Evolutionary conservation across 495 filamentous ascomycete species (phyloP), one percentile per base, ranked within the genome.

Genomic region (Sordaria brevicollis): DNA sequence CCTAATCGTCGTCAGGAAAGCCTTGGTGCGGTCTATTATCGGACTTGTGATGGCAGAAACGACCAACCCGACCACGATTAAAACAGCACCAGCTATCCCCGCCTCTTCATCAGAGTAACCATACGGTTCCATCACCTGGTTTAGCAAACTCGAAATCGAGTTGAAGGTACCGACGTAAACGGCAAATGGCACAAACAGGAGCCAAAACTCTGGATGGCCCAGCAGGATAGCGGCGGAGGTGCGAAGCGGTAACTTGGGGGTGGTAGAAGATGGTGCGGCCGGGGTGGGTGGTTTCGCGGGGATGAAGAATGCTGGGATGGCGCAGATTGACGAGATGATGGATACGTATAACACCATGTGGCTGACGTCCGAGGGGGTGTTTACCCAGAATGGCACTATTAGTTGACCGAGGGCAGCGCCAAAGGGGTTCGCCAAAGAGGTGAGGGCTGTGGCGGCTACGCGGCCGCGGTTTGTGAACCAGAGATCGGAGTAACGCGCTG

Each of bases 101-200:
- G 94, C 91, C 43, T 97, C 85, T 54, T 89, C 89, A 77, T 94
- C 91, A 67, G 81, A 85, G 85, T 89, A 97, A 71, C 84, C 87
- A 81, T 96, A 91, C 0, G 95, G 95, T 8, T 86, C 80, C 69
- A 98, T 86, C 78, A 98, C 91, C 76, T 97, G 93, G 83, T 93
- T 96, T 1, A 98, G 83, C 5, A 98, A 88, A 15, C 92, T 91
- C 65, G 94, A 96, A 74, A 93, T 80, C 78, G 89, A 89, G 84
- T 97, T 97, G 87, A 99, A 99, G 83, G 94, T 90, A 54, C 89
- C 92, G 71, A 97, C 92, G 81, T 94, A 97, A 76, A 94, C 77
- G 65, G 86, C 80, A 81, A 94, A 99, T 67, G 92, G 88, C 71
- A 92, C 71, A 39, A 92, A 78, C 75, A 96, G 81, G 68, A 94